Evolutionary conservation across 1,139 yeast species (phyloP).

Genomic region (Pneumocystis oryctolagi): DNA sequence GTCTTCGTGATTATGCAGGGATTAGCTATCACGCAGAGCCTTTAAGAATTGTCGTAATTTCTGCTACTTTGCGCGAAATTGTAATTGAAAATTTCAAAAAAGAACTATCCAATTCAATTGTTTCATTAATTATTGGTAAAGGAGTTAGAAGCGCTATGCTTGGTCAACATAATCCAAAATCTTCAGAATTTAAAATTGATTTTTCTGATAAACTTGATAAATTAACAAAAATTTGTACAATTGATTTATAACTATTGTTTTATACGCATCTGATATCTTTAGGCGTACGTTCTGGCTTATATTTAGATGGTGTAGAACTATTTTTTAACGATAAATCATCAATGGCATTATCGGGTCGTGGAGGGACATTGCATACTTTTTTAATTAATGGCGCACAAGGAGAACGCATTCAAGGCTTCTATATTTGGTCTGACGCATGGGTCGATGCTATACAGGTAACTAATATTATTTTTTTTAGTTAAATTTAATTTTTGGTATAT

Average conservation of each 20-base stretch:
- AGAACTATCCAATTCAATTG: slow-evolving; percentile 11
- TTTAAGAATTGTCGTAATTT: background rate
- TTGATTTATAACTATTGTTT: slow-evolving; percentile 13
- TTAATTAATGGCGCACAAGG: slow-evolving; percentile 43
- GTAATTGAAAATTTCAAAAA: slow-evolving; percentile 21
- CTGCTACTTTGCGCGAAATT: slow-evolving; percentile 9
- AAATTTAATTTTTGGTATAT: background rate
- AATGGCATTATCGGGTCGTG: slow-evolving; percentile 48
- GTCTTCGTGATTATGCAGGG: slow-evolving; percentile 24
- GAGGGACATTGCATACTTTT: slow-evolving; percentile 31
- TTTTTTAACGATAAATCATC: slow-evolving; percentile 19
- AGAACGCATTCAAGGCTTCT: slow-evolving; percentile 46
- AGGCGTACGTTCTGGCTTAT: slow-evolving; percentile 54
- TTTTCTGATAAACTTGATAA: background rate
- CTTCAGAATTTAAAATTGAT: background rate
- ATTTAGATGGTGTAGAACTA: slow-evolving; percentile 60
- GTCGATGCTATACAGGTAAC: slow-evolving; percentile 39
- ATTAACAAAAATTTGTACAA: background rate
- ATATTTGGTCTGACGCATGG: slow-evolving; percentile 71
- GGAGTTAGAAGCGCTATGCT: background rate
- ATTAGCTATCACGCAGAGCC: background rate
- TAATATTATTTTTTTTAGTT: background rate
- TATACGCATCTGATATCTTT: slow-evolving; percentile 23
- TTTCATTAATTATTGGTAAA: background rate
- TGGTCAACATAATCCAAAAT: background rate